phyloP scores from a whole-genome alignment of 495 filamentous ascomycete species.

The Neurospora sp. region DNA sequence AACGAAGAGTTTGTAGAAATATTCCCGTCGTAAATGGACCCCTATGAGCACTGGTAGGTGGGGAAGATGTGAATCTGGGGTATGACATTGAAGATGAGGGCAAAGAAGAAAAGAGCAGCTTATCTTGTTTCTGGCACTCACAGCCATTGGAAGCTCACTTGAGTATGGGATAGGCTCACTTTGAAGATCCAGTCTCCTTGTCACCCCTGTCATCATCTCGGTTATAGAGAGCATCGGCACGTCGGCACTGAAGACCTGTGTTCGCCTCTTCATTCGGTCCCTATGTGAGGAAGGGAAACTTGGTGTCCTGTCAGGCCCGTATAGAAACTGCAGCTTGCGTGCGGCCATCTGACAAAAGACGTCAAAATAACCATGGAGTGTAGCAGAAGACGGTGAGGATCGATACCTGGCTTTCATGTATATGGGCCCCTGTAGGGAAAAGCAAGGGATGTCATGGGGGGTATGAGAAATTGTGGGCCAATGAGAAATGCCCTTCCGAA shows the following conservation, averaged over 20 bases:
- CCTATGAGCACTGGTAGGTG: not conserved
- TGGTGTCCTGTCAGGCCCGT: not conserved
- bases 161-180: not conserved
- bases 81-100: not conserved
- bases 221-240: not conserved
- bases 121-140: not conserved
- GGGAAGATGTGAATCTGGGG: not conserved
- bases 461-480: not conserved
- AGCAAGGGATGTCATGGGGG: not conserved
- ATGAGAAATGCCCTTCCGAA: not conserved
- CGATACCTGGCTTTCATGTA: not conserved
- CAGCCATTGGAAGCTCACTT: not conserved
- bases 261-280: not conserved
- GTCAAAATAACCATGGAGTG: not conserved
- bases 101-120: not conserved
- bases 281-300: not conserved
- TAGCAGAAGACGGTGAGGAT: not conserved
- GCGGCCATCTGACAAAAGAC: not conserved
- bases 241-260: not conserved
- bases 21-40: not conserved
- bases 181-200: not conserved
- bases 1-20: not conserved
- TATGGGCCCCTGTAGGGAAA: not conserved
- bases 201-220: not conserved
- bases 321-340: slow-evolving; percentile 1